Evolutionary conservation across 345 rosid species (phyloP), one percentile per base, ranked within the genome.

Genomic region (Moricandia arvensis): DNA sequence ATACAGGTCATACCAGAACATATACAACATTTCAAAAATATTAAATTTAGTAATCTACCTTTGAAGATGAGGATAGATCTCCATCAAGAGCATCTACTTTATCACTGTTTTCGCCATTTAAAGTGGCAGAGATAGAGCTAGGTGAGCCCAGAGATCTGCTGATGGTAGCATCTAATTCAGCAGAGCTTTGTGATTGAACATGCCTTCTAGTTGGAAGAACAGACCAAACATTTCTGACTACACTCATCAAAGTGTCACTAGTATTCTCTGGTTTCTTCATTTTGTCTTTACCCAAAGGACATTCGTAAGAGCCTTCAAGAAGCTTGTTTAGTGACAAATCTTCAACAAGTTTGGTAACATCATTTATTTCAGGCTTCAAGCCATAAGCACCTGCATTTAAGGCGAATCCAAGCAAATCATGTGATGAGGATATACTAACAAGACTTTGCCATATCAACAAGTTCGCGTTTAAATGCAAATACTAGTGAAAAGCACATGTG

Each of bases 321-420:
- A 95, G 91, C 71, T 87, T 90, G 29, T 78, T 80, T 80, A 95
- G 55, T 38, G 97, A 86, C 11, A 92, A 49, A 73, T 92, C 93
- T 73, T 86, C 96, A 11, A 89, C 63, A 77, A 84, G 96, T 80
- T 89, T 82, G 41, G 93, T 87, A 72, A 92, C 75, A 68, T 92
- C 97, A 35, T 78, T 76, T 68, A 83, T 74, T 72, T 86, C 96
- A 21, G 93, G 81, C 88, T 92, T 95, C 86, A 92, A 75, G 68
- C 97, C 99, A 83, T 87, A 89, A 26, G 83, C 71, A 69, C 97
- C 99, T 92, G 91, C 65, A 63, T 29, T 16, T 21, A 21, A 21
- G 24, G 24, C 24, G 24, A 21, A 21, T 26, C 53, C 49, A 41
- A 63, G 34, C 75, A 26, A 45, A 58, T 69, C 29, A 33, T 41